Base-by-base conservation (phyloP, 768 basidiomycete genomes). In the Podaxis sp. region DNA sequence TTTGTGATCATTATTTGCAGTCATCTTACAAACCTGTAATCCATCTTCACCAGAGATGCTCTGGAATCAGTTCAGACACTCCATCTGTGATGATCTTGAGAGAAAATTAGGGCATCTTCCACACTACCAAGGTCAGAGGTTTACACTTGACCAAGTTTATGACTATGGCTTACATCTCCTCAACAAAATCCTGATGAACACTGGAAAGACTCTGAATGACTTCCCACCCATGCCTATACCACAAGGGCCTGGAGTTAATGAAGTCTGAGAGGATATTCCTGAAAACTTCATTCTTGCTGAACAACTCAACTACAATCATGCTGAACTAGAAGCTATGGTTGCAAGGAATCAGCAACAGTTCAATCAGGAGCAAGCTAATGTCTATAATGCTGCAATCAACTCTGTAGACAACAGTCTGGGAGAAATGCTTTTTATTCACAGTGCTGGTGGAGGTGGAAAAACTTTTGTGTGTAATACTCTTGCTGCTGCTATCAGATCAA, bases 21-120 rank as follows among this genome's bases (percentile, higher is more conserved):
- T 73, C 2, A 71, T 83, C 3, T 74, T 83, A 0, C 30, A 67
- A 0, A 68, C 74, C 56, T 72, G 73, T 36, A 36, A 64, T 13
- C 75, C 75, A 0, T 24, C 72, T 0, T 15, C 70, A 6, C 80
- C 83, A 11, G 67, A 70, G 0, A n/a, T 12, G 0, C 73, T 84
- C 0, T 84, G 82, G 82, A 28, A 58, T 1, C 59, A 71, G 5
- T 82, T 76, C 56, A 65, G 69, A 13, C 2, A 44, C 0, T 28
- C 69, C n/a, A 78, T 83, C 3, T 82, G 80, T 71, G 78, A 82
- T 73, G 78, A 82, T 63, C 67, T 83, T 4, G 28, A n/a, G 4
- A 50, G 2, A 44, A 13, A 10, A 36, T 50, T 1, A 66, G 3
- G 63, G 65, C 2, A 49, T 63, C 8, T 24, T 7, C 0, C 49